Conservation (phyloP, 257 asterid species). For the Thymus mandschuricus region DNA sequence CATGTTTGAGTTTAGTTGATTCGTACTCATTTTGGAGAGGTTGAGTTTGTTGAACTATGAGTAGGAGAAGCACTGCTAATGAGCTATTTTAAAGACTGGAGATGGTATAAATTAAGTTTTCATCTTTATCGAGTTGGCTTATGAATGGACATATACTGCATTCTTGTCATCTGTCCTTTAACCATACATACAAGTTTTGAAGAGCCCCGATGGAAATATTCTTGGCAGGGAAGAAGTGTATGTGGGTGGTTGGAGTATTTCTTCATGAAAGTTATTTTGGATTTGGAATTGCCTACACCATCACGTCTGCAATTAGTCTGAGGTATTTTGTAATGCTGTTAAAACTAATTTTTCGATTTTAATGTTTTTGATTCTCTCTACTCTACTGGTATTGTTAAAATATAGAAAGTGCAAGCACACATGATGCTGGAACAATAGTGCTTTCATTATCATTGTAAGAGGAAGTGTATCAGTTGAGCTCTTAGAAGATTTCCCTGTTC, state of each 20-base stretch:
- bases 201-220: not conserved
- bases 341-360: not conserved
- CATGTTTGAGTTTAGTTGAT: constrained; percentile 1
- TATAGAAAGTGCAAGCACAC: constrained; percentile 10
- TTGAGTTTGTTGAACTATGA: not conserved
- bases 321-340: constrained; percentile 37
- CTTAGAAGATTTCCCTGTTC: not conserved
- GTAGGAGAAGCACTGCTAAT: not conserved
- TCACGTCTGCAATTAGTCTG: constrained; percentile 64
- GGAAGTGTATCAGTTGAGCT: not conserved
- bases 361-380: constrained; percentile 4
- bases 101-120: not conserved
- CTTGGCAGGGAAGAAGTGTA: constrained; percentile 59
- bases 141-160: not conserved
- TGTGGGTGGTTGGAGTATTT: constrained; percentile 54
- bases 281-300: constrained; percentile 64
- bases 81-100: not conserved
- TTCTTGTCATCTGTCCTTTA: not conserved
- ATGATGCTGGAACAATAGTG: constrained; percentile 1
- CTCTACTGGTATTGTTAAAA: not conserved
- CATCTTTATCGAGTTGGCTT: not conserved
- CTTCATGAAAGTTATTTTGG: constrained; percentile 64
- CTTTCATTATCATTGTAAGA: not conserved
- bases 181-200: not conserved
- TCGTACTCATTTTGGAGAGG: not conserved